Conservation (phyloP, 192 early-diverging fungal species). For the Coemansia sp. region DNA sequence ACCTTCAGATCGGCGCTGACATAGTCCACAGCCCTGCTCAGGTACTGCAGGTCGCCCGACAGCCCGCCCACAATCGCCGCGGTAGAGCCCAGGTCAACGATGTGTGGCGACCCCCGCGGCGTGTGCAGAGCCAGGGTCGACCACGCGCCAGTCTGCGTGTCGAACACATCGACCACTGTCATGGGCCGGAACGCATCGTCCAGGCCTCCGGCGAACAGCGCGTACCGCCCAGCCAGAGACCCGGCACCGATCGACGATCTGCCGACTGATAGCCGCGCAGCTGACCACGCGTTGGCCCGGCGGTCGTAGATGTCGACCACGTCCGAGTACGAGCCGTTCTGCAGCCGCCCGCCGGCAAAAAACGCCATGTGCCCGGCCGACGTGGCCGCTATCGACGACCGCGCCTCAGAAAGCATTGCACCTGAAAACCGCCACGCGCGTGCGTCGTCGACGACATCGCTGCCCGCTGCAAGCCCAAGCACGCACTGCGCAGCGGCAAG, state of each 20-base stretch:
- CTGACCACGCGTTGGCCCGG: constrained; percentile 32
- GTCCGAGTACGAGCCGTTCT: constrained; percentile 36
- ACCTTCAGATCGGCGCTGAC: constrained; percentile 22
- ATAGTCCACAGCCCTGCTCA: constrained; percentile 47
- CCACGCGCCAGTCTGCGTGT: constrained; percentile 40
- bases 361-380: constrained; percentile 41
- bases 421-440: constrained; percentile 36
- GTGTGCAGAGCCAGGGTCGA: constrained; percentile 19
- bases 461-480: constrained; percentile 1
- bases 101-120: constrained; percentile 31
- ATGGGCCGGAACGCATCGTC: constrained; percentile 33
- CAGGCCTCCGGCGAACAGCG: constrained; percentile 52
- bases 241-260: constrained; percentile 42
- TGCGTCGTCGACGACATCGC: constrained; percentile 10
- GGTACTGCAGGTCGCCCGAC: constrained; percentile 52
- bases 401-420: constrained; percentile 36
- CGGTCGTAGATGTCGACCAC: constrained; percentile 51
- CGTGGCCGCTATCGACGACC: constrained; percentile 38
- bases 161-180: constrained; percentile 50
- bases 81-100: constrained; percentile 32
- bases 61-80: constrained; percentile 44
- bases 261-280: constrained; percentile 24
- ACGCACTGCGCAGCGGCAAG: neutral
- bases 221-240: constrained; percentile 47
- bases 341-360: constrained; percentile 51